Base-by-base conservation (phyloP, 352 stramenopile genomes). In the Blastocystis sp. region DNA sequence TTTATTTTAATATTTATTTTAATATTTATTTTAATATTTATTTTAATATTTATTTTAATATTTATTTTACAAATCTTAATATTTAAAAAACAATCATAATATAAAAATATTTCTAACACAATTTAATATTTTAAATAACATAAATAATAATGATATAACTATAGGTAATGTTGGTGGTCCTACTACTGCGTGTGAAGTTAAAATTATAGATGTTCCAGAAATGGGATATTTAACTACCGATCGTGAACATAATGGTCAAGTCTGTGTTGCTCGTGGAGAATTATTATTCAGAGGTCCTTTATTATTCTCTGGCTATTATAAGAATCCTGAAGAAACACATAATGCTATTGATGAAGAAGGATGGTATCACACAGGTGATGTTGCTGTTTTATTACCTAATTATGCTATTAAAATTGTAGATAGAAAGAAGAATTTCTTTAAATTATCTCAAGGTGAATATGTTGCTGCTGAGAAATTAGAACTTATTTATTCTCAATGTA, bases 381-480 rank as follows among this genome's bases (percentile, higher is more conserved):
- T 84, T 39, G 77, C 76, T 2, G 74, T 68, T 66, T 82, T 77
- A 74, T 80, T 81, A 47, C 70, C 73, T 30, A 76, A 85, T 39
- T 78, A 77, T 23, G 80, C 75, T 28, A 55, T 88, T 40, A 75
- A 68, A 32, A 83, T 88, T 67, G 79, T 86, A 31, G 80, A 86
- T 48, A 77, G 80, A 41, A 86, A 84, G 73, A 88, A 91, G 71
- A 88, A 89, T 69, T 86, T 91, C 66, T 91, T 91, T 72, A 91
- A 91, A 76, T 77, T 91, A 11, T 76, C 79, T 18, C 78, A 90
- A 67, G 88, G 86, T 39, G 88, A 95, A 72, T 95, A 95, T 70
- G 78, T 95, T 3, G 84, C 88, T 0, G 72, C 87, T 2, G 88
- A 95, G 71, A 94, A 93, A 74, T 80, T 96, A 58, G 88, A 96